Evolutionary conservation across 2,329 filamentous ascomycete genomes (phyloP), one percentile per base, ranked within the genome.

Genomic region (Lomentospora prolificans): DNA sequence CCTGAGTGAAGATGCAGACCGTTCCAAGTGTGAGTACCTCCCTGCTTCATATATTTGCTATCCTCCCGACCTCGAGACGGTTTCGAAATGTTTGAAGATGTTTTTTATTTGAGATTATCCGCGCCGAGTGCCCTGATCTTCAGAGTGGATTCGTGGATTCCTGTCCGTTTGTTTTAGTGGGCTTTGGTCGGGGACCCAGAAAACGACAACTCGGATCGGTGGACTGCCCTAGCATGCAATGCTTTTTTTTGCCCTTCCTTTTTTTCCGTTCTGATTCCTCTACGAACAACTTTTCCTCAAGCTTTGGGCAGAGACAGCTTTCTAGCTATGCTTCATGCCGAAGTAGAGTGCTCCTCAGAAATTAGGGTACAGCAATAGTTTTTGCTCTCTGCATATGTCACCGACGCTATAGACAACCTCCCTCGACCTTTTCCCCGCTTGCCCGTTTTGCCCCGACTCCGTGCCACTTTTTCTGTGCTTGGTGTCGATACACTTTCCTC

Each of bases 1-100:
- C 66, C 66, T 65, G 67, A 64, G 69, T 69, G 68, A 75, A 66
- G 65, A 79, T 79, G 76, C 76, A 79, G 74, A 72, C 76, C 62
- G 72, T 79, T 70, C 75, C 76, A 64, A 75, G 70, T 67, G 72
- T 75, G 69, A 70, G 72, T 74, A n/a, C n/a, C n/a, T 28, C 41
- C 19, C 44, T 36, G 55, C 39, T 50, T 50, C 31, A 51, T 36
- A 28, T 58, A 10, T 30, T 55, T 57, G 55, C 39, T 51, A 41
- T 50, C 19, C 30, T 53, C 9, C 30, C 52, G 10, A 51, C 52
- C 36, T 53, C 58, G 50, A 58, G 24, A n/a, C n/a, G n/a, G n/a
- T n/a, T n/a, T n/a, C n/a, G n/a, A n/a, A n/a, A n/a, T n/a, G n/a
- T n/a, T n/a, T n/a, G n/a, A n/a, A n/a, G n/a, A n/a, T n/a, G n/a